These are phyloP conservation scores for Calonectria hongkongensis DNA, from an alignment of 2,329 filamentous ascomycete genomes.

Conservation along the genomic window DNA sequence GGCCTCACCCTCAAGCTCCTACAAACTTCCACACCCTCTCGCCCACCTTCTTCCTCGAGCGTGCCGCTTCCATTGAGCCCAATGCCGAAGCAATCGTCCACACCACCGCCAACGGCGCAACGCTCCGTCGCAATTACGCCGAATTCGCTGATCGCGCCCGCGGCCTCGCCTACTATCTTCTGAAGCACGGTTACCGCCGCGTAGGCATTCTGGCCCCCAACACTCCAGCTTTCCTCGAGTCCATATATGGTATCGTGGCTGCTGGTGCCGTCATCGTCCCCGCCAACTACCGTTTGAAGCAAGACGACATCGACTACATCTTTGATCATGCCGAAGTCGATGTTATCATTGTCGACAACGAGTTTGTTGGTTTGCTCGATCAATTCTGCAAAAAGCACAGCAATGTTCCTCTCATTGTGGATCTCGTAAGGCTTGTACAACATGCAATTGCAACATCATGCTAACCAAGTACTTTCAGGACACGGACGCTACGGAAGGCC, in stretches of 20 bases:
- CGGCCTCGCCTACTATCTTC: constrained; percentile 91
- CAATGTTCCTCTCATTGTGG: constrained; percentile 82
- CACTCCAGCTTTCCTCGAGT: constrained; percentile 94
- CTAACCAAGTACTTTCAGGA: constrained; percentile 71
- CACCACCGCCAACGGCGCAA: constrained; percentile 84
- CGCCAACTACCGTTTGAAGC: constrained; percentile 79
- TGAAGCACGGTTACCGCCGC: constrained; percentile 81
- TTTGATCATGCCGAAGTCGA: constrained; percentile 92
- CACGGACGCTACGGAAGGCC: constrained; percentile 84
- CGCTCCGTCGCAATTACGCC: constrained; percentile 84
- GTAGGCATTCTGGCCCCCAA: constrained; percentile 94
- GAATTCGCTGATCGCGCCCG: constrained; percentile 90
- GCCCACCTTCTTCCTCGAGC: constrained; percentile 90
- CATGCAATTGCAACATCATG: background rate
- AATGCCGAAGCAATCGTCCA: constrained; percentile 90
- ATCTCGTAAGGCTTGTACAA: constrained; percentile 64
- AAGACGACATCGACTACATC: constrained; percentile 92
- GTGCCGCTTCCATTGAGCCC: constrained; percentile 92
- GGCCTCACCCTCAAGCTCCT: constrained; percentile 63
- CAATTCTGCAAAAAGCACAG: constrained; percentile 77
- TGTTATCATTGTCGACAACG: constrained; percentile 88
- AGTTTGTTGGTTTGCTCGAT: constrained; percentile 83
- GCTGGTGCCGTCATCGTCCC: constrained; percentile 86
- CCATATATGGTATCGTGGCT: constrained; percentile 90
- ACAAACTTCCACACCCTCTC: constrained; percentile 86